Evolutionary conservation across 2,329 filamentous ascomycete genomes (phyloP).

Genomic region (Amauroascus verrucosus): DNA sequence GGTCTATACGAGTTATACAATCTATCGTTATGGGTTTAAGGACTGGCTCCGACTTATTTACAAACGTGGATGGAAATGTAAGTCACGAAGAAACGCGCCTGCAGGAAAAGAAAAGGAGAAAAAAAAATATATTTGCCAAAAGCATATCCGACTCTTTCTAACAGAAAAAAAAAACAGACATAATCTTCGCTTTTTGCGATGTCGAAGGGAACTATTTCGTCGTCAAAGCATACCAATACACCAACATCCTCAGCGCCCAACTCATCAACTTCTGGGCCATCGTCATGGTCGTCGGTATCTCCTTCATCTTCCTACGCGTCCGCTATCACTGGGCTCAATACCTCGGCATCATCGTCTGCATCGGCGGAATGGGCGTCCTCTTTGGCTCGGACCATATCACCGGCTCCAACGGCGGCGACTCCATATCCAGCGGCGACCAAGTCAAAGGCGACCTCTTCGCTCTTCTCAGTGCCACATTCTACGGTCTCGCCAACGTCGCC

Average conservation of each 20-base stretch:
- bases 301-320: constrained; percentile 70
- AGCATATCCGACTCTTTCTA: background rate
- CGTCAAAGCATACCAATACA: constrained; percentile 85
- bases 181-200: constrained; percentile 85
- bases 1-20: constrained; percentile 69
- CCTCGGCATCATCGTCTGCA: constrained; percentile 76
- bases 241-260: constrained; percentile 84
- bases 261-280: constrained; percentile 99
- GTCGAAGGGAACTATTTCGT: constrained; percentile 98
- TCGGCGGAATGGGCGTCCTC: constrained; percentile 80
- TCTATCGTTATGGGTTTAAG: constrained; percentile 68
- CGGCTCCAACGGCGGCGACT: constrained; percentile 44
- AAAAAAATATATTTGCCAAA: too few relatives aligned
- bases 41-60: constrained; percentile 55
- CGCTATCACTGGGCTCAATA: constrained; percentile 85
- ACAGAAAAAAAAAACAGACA: too few relatives aligned
- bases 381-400: constrained; percentile 81
- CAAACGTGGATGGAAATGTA: constrained; percentile 76
- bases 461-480: constrained; percentile 76
- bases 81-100: too few relatives aligned
- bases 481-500: constrained; percentile 80
- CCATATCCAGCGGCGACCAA: constrained; percentile 46
- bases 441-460: constrained; percentile 91
- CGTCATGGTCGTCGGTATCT: constrained; percentile 77
- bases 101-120: background rate